Conservation (phyloP, 2,329 filamentous ascomycete genomes). For the Fusarium solani-melongenae region DNA sequence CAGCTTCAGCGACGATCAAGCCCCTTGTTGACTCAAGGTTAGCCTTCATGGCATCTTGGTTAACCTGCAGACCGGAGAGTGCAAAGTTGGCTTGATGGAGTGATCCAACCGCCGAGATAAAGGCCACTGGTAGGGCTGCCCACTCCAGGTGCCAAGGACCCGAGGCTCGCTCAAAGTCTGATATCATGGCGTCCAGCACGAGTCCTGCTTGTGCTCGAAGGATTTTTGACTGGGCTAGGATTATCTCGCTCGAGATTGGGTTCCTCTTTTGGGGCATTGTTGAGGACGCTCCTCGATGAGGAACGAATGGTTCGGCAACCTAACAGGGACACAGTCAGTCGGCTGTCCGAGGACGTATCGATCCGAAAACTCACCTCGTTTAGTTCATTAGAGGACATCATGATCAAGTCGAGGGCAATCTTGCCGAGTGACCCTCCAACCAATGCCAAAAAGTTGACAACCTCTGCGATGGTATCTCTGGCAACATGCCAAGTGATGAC, state of each 20-base stretch:
- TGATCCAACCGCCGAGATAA: slow-evolving; percentile 63
- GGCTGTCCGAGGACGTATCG: slow-evolving; percentile 61
- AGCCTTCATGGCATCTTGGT: slow-evolving; percentile 59
- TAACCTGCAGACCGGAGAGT: slow-evolving; percentile 62
- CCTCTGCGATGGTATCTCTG: slow-evolving; percentile 64
- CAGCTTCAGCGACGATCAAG: slow-evolving; percentile 67
- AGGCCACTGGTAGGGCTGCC: slow-evolving; percentile 65
- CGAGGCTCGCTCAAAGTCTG: slow-evolving; percentile 67
- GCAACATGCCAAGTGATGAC: slow-evolving; percentile 68
- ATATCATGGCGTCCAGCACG: slow-evolving; percentile 66
- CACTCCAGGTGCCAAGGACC: slow-evolving; percentile 70
- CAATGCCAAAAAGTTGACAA: slow-evolving; percentile 64
- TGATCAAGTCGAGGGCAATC: slow-evolving; percentile 65
- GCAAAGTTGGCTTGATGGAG: slow-evolving; percentile 65
- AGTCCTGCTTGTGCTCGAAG: slow-evolving; percentile 63
- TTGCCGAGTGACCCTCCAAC: slow-evolving; percentile 66
- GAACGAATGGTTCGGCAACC: slow-evolving; percentile 59
- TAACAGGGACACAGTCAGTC: slow-evolving; percentile 62
- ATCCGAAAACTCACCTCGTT: slow-evolving; percentile 55
- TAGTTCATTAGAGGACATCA: slow-evolving; percentile 69
- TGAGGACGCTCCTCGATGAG: slow-evolving; percentile 63
- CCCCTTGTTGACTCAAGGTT: slow-evolving; percentile 64
- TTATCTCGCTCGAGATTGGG: slow-evolving; percentile 67
- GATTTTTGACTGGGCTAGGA: slow-evolving; percentile 66
- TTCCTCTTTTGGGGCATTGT: slow-evolving; percentile 71